These are phyloP conservation scores for Ophiognomonia clavigignenti-juglandacearum DNA, from an alignment of 2,329 filamentous ascomycete genomes.

Conservation along the genomic window DNA sequence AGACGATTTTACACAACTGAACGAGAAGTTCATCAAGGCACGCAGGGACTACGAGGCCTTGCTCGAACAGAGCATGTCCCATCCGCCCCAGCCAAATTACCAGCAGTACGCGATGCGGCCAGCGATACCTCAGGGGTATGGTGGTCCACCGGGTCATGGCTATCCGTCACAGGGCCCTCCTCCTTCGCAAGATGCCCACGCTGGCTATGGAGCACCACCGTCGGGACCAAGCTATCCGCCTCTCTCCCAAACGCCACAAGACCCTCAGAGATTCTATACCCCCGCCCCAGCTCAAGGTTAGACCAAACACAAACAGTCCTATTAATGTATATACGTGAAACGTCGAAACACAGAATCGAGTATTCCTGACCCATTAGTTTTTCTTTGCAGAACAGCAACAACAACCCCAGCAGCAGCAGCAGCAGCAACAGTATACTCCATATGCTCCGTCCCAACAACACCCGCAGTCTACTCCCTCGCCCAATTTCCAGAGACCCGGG, in stretches of 20 bases:
- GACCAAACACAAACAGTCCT: slow-evolving; percentile 10
- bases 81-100: slow-evolving; percentile 76
- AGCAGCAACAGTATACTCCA: slow-evolving; percentile 38
- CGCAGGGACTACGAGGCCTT: slow-evolving; percentile 92
- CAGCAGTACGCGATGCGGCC: slow-evolving; percentile 61
- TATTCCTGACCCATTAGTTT: slow-evolving; percentile 5
- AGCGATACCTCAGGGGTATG: slow-evolving; percentile 40
- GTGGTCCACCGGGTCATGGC: slow-evolving; percentile 23
- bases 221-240: slow-evolving; percentile 27
- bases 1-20: slow-evolving; percentile 98
- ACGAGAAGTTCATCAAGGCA: slow-evolving; percentile 99
- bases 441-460: slow-evolving; percentile 15
- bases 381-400: slow-evolving; percentile 17
- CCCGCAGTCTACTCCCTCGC: slow-evolving; percentile 42
- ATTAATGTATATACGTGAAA: slow-evolving; percentile 1
- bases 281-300: slow-evolving; percentile 48
- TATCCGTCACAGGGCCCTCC: slow-evolving; percentile 11
- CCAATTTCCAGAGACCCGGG: slow-evolving; percentile 51
- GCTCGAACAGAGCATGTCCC: slow-evolving; percentile 94
- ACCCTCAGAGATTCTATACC: slow-evolving; percentile 66
- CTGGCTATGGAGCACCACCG: slow-evolving; percentile 15
- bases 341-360: slow-evolving; percentile 22
- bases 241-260: slow-evolving; percentile 39
- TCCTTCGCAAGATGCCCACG: slow-evolving; percentile 4
- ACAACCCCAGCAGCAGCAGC: slow-evolving; percentile 29